A percentile compares a stretch with the other conserved stretches of the same genome.
phyloP scores from a whole-genome alignment of 208 protist species.

The Paratrypanosoma confusum region DNA sequence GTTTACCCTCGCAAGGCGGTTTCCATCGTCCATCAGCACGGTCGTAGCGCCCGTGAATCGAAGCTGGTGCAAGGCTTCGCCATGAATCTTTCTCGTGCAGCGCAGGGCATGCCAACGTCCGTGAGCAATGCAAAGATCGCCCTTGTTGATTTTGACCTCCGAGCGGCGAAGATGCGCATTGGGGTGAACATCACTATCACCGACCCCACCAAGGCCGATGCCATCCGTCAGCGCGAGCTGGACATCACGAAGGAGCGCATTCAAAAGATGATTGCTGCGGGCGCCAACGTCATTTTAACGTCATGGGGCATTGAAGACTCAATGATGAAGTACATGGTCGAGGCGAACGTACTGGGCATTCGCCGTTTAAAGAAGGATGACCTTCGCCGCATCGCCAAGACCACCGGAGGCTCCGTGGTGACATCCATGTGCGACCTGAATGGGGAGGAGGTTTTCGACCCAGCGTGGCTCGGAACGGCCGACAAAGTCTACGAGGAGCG shows the following conservation, averaged over 20 bases:
- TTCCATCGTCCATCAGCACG: constrained; percentile 98
- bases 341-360: constrained; percentile 94
- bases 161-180: constrained; percentile 94
- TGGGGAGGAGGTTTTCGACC: constrained; percentile 96
- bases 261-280: constrained; percentile 95
- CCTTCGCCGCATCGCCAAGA: constrained; percentile 95
- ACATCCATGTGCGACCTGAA: constrained; percentile 95
- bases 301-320: constrained; percentile 99
- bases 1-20: constrained; percentile 98
- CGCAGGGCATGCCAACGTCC: constrained; percentile 96
- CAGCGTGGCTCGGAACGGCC: constrained; percentile 87
- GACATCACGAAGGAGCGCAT: constrained; percentile 97
- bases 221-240: constrained; percentile 93
- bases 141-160: constrained; percentile 98
- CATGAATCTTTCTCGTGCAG: constrained; percentile 94
- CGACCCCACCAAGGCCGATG: constrained; percentile 96
- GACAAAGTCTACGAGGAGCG: constrained; percentile 94
- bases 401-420: constrained; percentile 92
- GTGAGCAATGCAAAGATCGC: constrained; percentile 97
- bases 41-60: constrained; percentile 90
- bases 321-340: constrained; percentile 98
- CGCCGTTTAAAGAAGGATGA: constrained; percentile 95
- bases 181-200: constrained; percentile 97
- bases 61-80: constrained; percentile 93
- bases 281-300: constrained; percentile 99